These are phyloP conservation scores for Malus hybrid DNA, from an alignment of 331 rosid genomes.

Conservation along the genomic window DNA sequence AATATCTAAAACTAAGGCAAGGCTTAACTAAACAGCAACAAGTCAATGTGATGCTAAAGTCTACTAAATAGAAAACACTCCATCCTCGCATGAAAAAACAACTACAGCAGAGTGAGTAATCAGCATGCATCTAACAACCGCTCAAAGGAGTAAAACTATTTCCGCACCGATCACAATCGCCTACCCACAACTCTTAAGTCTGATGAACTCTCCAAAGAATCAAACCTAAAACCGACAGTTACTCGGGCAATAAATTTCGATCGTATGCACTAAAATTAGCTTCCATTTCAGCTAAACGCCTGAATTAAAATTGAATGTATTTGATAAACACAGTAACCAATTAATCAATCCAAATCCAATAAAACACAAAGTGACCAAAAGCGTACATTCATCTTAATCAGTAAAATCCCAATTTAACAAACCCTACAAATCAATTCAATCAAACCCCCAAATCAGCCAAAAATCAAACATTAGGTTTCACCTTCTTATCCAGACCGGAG, in stretches of 20 bases:
- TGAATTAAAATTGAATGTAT: background rate
- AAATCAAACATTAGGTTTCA: conserved; percentile 4
- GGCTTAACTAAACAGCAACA: background rate
- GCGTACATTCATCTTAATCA: background rate
- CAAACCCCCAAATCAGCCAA: background rate
- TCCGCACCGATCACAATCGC: too few species aligned
- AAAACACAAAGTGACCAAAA: background rate
- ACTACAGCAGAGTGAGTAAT: background rate
- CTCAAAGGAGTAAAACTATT: background rate
- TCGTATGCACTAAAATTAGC: background rate
- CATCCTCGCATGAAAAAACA: background rate
- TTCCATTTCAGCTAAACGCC: background rate
- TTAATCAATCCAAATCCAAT: background rate
- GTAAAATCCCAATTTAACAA: background rate
- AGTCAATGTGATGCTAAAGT: background rate
- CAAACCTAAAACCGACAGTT: background rate
- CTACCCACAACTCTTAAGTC: background rate
- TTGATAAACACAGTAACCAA: background rate
- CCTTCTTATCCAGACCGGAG: conserved; percentile 62
- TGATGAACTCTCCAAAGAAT: background rate
- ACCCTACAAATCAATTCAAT: background rate
- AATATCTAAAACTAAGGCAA: background rate
- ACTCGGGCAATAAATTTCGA: background rate
- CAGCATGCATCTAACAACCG: background rate
- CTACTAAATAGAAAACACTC: background rate